Evolutionary conservation across 352 stramenopile species (phyloP), one percentile per base, ranked within the genome.

Genomic region (Globisporangium canariense): DNA sequence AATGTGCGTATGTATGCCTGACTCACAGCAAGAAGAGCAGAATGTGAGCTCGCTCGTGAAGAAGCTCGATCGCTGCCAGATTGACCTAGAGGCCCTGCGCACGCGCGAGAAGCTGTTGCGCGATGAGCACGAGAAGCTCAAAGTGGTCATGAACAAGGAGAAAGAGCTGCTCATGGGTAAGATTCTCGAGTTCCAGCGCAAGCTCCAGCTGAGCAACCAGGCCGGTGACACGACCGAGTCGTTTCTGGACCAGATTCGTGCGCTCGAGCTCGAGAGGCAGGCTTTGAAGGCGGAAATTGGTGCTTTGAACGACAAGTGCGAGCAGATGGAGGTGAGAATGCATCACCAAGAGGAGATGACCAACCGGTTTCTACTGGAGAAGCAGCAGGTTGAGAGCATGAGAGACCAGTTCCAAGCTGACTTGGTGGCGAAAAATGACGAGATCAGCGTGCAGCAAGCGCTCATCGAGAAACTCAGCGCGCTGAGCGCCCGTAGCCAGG

Each of bases 151-250:
- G 60, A 72, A 36, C 52, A 74, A 81, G 30, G 79, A 89, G 56
- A 86, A 86, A 25, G 77, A 87, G 50, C 20, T 72, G 2, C 58
- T 91, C 38, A 79, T 81, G 76, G 62, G 58, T 46, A 89, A 91
- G 66, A 76, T 89, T 20, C 49, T 88, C 14, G 75, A 75, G 5
- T 76, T 87, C 10, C 79, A 91, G 62, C 78, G 78, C 20, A 70
- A 65, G 28, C 65, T 91, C 16, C 78, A 87, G 47, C 64, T 67
- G 18, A 76, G 47, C 18, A 56, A 80, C 14, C 68, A 68, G 13
- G 52, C 58, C 5, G 50, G 41, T 13, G 73, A 74, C 16, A 64
- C 78, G 22, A n/a, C 71, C 9, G 69, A 80, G 10, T 70, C 66
- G 1, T 58, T 88, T 18, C 40, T 76, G n/a, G 66, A 58, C 25